Evolutionary conservation across 2,329 filamentous ascomycete genomes (phyloP), one percentile per base, ranked within the genome.

Genomic region (Trichophyton schoenleinii): DNA sequence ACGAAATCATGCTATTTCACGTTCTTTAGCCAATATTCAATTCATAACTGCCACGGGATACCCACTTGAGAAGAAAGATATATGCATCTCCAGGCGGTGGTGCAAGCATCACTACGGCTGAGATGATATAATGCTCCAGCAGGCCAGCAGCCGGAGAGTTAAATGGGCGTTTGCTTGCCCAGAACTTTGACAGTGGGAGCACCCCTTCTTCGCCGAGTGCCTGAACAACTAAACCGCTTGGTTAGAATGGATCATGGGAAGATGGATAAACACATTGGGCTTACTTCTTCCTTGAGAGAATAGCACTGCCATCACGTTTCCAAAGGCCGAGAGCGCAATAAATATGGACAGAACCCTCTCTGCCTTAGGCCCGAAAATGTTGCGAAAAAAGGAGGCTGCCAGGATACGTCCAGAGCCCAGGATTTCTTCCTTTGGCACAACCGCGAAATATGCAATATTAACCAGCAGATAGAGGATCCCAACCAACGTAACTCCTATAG

Each of bases 121-220:
- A 86, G 2, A 87, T 78, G 15, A 85, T 67, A 80, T 83, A 88
- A 70, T 88, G 85, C 20, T 87, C 77, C 66, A 87, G 82, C 8
- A 77, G 67, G 9, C 73, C 73, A 5, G 83, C 75, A n/a, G 82
- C 79, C 0, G 86, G 86, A 0, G 86, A 80, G 61, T 85, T 83
- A 64, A 84, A 86, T 0, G 86, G 87, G 71, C 80, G 82, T 67
- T 84, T 86, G 2, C 84, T 87, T 0, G 86, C 86, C 83, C 83
- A 88, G 69, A 89, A 81, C 1, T 78, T 77, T 63, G 82, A 83
- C 60, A 80, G 86, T 0, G 87, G 87, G 13, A 89, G 68, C 3
- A 89, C 74, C 0, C 85, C 85, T 67, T 89, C 86, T 67, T 87
- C 87, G 0, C 83, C 87, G 52, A 89, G 75, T 70, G 88, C 86